Conservation (phyloP, 345 rosid genomes). For the Brassica rapa region DNA sequence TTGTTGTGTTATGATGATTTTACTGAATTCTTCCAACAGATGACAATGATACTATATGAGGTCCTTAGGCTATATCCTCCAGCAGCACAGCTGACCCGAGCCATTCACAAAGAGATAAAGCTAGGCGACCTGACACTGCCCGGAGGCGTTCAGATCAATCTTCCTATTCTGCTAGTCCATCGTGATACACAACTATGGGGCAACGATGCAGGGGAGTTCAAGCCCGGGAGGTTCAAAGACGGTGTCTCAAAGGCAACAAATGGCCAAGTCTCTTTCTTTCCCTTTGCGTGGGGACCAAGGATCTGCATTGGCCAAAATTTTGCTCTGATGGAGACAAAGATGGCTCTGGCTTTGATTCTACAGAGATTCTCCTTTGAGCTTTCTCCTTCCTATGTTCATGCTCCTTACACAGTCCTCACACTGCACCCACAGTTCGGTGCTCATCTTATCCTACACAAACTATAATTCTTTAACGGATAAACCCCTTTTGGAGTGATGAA, state of each 20-base stretch:
- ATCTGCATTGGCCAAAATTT: too few species aligned
- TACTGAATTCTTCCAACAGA: background rate
- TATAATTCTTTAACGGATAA: too few species aligned
- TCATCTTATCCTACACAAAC: background rate
- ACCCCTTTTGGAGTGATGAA: too few species aligned
- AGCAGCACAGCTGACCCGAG: background rate
- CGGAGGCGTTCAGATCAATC: constrained; percentile 25
- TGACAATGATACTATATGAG: background rate
- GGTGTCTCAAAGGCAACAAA: constrained; percentile 35
- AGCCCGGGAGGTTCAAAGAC: constrained; percentile 51
- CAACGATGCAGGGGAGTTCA: constrained; percentile 55
- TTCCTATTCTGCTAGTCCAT: constrained; percentile 44
- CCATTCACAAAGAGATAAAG: constrained; percentile 36
- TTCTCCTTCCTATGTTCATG: too few species aligned
- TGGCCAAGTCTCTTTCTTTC: background rate
- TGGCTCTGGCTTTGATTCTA: too few species aligned
- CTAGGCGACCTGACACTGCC: constrained; percentile 47
- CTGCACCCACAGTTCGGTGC: background rate
- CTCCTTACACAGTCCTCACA: background rate
- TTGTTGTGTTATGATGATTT: background rate
- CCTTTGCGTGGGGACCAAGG: background rate
- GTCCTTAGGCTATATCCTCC: background rate
- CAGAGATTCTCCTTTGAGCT: too few species aligned
- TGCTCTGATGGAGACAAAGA: too few species aligned
- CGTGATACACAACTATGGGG: constrained; percentile 51